These are phyloP conservation scores for Penicillium frequentans DNA, from an alignment of 2,329 filamentous ascomycete genomes.

Conservation along the genomic window DNA sequence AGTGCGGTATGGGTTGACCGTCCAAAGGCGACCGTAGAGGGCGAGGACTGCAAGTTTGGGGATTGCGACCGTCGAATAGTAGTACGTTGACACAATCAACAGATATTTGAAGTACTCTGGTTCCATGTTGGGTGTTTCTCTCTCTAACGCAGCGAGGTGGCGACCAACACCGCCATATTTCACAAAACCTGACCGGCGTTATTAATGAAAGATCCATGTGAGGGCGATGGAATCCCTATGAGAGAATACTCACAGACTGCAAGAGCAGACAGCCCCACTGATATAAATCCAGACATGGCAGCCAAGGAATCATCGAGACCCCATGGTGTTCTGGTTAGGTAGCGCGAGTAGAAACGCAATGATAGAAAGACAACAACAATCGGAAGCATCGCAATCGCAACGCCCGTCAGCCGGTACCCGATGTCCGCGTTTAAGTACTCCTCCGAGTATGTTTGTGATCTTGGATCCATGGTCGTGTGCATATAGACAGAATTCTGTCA, in stretches of 20 bases:
- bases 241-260: neutral
- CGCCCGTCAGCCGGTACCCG: neutral
- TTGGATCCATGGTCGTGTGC: neutral
- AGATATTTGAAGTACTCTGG: neutral
- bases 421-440: neutral
- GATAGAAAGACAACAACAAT: neutral
- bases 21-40: neutral
- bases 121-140: neutral
- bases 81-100: neutral
- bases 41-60: neutral
- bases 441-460: neutral
- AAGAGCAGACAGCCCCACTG: neutral
- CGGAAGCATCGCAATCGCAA: neutral
- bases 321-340: neutral
- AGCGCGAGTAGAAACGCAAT: neutral
- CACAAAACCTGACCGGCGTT: neutral
- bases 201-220: neutral
- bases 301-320: neutral
- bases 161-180: neutral
- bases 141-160: neutral
- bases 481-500: neutral
- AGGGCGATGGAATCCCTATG: neutral
- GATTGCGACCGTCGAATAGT: neutral
- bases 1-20: neutral
- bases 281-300: neutral